Conservation (phyloP, 371 early-diverging fungal genomes). For the Mucor velutinosus region DNA sequence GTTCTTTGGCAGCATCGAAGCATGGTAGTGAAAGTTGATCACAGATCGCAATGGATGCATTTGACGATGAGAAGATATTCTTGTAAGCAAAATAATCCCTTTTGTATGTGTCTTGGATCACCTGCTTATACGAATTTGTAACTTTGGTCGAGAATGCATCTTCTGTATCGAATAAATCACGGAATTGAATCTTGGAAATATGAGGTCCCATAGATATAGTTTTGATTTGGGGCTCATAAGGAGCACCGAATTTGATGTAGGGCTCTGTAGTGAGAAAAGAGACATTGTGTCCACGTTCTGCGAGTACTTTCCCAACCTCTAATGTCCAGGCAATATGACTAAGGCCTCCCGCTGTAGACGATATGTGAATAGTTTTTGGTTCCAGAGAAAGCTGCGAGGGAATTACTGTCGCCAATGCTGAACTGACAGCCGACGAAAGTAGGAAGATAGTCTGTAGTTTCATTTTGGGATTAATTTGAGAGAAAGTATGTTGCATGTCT, state of each 20-base stretch:
- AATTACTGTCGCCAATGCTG: neutral
- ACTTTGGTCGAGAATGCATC: neutral
- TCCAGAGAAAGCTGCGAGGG: neutral
- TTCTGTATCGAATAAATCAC: conserved; percentile 16
- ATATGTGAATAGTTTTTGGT: conserved; percentile 19
- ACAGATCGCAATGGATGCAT: conserved; percentile 22
- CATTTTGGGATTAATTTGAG: neutral
- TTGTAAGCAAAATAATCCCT: conserved; percentile 4
- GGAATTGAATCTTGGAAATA: conserved; percentile 7
- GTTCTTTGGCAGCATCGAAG: conserved; percentile 19
- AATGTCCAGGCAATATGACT: conserved; percentile 26
- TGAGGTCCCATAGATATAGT: conserved; percentile 15
- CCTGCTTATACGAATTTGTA: neutral
- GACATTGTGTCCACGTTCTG: conserved; percentile 21
- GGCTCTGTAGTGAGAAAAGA: conserved; percentile 17
- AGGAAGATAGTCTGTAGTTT: neutral
- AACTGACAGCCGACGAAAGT: neutral
- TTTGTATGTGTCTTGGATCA: conserved; percentile 3
- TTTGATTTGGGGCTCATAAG: conserved; percentile 6
- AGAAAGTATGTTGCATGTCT: neutral
- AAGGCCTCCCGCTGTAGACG: conserved; percentile 18
- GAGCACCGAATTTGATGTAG: conserved; percentile 1
- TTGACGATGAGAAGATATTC: conserved; percentile 1
- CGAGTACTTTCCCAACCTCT: conserved; percentile 22
- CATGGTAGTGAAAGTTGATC: conserved; percentile 26